Conservation (phyloP, 2,329 filamentous ascomycete species). For the Xylaria sp. region DNA sequence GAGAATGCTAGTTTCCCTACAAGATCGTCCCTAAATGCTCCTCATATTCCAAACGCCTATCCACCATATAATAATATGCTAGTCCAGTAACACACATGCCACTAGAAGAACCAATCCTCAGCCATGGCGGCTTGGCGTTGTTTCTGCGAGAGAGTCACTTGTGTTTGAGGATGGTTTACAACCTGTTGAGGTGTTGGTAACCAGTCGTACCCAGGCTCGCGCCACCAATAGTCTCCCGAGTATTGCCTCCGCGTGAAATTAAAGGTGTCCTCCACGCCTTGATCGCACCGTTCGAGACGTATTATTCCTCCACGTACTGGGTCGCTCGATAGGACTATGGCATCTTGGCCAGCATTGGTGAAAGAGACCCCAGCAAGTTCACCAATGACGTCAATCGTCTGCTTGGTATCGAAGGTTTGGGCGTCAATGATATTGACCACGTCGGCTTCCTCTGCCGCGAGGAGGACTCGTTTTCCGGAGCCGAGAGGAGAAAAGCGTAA, state of each 20-base stretch:
- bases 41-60: constrained; percentile 18
- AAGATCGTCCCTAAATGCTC: constrained; percentile 2
- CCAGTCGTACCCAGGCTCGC: constrained; percentile 39
- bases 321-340: constrained; percentile 74
- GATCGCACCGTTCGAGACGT: constrained; percentile 60
- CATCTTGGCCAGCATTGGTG: constrained; percentile 67
- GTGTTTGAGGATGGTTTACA: constrained; percentile 30
- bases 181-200: constrained; percentile 34
- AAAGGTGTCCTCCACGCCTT: constrained; percentile 44
- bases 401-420: constrained; percentile 66
- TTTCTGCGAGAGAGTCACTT: constrained; percentile 38
- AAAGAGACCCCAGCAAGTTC: constrained; percentile 74
- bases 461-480: constrained; percentile 68
- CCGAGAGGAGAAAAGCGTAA: constrained; percentile 75
- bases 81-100: background rate
- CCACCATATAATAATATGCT: constrained; percentile 8
- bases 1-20: constrained; percentile 5
- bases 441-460: constrained; percentile 79
- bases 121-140: constrained; percentile 37
- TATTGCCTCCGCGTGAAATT: constrained; percentile 26
- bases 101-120: constrained; percentile 37
- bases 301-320: constrained; percentile 68
- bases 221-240: constrained; percentile 26
- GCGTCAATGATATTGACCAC: constrained; percentile 74
- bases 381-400: constrained; percentile 76